Evolutionary conservation across 2,329 filamentous ascomycete species (phyloP).

Genomic region (Tothia fuscella): DNA sequence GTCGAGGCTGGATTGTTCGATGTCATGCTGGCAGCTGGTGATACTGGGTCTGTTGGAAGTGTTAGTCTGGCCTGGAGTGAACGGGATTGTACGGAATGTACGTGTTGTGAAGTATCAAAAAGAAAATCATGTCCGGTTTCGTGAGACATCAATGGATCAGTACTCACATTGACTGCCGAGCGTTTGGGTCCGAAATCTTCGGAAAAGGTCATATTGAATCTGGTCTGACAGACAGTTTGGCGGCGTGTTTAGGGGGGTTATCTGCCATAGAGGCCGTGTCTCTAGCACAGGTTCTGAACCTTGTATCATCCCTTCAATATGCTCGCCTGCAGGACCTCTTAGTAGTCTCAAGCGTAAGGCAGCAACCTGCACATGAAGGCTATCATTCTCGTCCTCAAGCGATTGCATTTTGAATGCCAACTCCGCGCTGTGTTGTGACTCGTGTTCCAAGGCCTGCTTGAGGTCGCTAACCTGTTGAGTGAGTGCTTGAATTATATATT

Average conservation of each 20-base stretch:
- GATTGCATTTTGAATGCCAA: constrained; percentile 14
- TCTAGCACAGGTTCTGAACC: background rate
- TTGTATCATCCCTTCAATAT: constrained; percentile 11
- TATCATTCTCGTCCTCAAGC: constrained; percentile 16
- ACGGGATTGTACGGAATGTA: too few relatives aligned
- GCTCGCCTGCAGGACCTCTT: too few relatives aligned
- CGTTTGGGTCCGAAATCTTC: constrained; percentile 10
- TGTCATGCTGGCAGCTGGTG: too few relatives aligned
- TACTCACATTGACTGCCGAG: too few relatives aligned
- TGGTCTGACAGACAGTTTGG: constrained; percentile 16
- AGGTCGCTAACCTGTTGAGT: constrained; percentile 17
- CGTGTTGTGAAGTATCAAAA: too few relatives aligned
- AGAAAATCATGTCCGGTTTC: too few relatives aligned
- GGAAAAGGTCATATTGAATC: constrained; percentile 16
- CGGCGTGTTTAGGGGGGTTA: constrained; percentile 15
- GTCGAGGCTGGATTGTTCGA: too few relatives aligned
- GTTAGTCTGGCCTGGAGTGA: too few relatives aligned
- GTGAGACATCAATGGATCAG: too few relatives aligned
- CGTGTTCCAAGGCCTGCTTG: constrained; percentile 14
- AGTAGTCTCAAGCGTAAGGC: constrained; percentile 16
- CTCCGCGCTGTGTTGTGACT: constrained; percentile 14
- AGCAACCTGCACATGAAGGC: constrained; percentile 17
- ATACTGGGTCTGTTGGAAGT: too few relatives aligned
- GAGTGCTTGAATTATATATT: constrained; percentile 16
- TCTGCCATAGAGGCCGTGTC: constrained; percentile 12